Base-by-base conservation (phyloP, 2,329 filamentous ascomycete genomes). In the Xylaria sp. region DNA sequence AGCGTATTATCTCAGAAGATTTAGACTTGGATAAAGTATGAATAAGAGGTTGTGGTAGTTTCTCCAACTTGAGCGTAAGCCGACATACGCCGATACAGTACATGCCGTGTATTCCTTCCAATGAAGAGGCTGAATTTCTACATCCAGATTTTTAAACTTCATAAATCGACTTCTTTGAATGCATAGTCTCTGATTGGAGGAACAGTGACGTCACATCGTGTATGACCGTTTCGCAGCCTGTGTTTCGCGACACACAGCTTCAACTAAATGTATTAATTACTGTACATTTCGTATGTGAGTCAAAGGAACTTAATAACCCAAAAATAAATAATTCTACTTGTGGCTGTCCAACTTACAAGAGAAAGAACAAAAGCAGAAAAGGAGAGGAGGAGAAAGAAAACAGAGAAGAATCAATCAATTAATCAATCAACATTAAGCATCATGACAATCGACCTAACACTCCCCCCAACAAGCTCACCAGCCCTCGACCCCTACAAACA, bases 371-470 rank as follows among this genome's bases (percentile, higher is more conserved):
- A 35, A 35, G 5, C 10, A 35, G 8, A 10, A 35, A 35, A 35
- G 32, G 8, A 35, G 10, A 10, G 10, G 10, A 35, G 32, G 10
- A 42, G 40, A 42, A 44, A 16, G 6, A 18, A 18, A 42, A 18
- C 6, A 40, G 13, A 35, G 10, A 35, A 35, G 13, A 40, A 10
- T 10, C 35, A 40, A 3, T 10, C 9, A 40, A 40, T 13, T 2
- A 40, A 40, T 10, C 35, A 40, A 3, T 40, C 21, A 51, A 27
- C 3, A 16, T 1, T 13, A 12, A n/a, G 16, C 50, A 53, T 29
- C 66, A 53, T 68, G 60, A 21, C 37, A 18, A 57, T 73, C 57
- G 40, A 60, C 32, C 47, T 60, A 16, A 60, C 40, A 5, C 40
- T 60, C 25, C 57, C 57, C 5, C 40, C 57, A 18, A 60, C n/a